These are phyloP conservation scores for Medicago lupulina DNA, from an alignment of 306 rosid species.

Conservation along the genomic window DNA sequence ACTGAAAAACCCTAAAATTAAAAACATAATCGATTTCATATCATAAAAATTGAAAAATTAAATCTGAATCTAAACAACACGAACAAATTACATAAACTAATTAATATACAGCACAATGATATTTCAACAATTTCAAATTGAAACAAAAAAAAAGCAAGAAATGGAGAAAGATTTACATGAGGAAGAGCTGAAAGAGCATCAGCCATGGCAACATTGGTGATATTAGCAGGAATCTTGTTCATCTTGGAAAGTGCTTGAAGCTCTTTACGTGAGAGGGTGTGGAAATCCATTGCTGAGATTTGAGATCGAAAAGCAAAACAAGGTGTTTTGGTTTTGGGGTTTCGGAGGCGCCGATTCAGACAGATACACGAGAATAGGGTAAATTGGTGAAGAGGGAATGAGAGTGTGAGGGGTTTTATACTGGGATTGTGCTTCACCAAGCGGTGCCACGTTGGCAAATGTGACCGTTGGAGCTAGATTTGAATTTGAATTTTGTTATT, in stretches of 20 bases:
- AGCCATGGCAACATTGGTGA: conserved; percentile 88
- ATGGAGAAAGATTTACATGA: conserved; percentile 41
- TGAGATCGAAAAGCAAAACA: conserved; percentile 51
- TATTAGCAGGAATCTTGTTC: conserved; percentile 89
- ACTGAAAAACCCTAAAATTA: not conserved
- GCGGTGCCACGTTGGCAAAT: conserved; percentile 48
- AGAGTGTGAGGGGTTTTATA: conserved; percentile 18
- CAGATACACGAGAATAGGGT: not conserved
- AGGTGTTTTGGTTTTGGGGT: conserved; percentile 48
- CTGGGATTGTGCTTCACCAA: not conserved
- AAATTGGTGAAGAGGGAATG: not conserved
- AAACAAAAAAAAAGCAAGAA: not conserved
- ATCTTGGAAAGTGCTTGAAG: conserved; percentile 89
- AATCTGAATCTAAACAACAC: not conserved
- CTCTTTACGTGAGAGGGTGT: conserved; percentile 75
- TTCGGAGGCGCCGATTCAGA: not conserved
- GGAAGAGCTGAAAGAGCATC: conserved; percentile 72
- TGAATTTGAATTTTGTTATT: conserved; percentile 42
- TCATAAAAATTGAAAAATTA: not conserved
- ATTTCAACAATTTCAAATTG: not conserved
- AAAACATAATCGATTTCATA: not conserved
- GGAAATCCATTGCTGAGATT: conserved; percentile 66
- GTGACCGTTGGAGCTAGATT: conserved; percentile 64
- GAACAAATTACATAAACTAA: not conserved
- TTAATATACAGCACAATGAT: not conserved